phyloP scores from a whole-genome alignment of 2,329 filamentous ascomycete species.

The Chrysoporthe puriensis region DNA sequence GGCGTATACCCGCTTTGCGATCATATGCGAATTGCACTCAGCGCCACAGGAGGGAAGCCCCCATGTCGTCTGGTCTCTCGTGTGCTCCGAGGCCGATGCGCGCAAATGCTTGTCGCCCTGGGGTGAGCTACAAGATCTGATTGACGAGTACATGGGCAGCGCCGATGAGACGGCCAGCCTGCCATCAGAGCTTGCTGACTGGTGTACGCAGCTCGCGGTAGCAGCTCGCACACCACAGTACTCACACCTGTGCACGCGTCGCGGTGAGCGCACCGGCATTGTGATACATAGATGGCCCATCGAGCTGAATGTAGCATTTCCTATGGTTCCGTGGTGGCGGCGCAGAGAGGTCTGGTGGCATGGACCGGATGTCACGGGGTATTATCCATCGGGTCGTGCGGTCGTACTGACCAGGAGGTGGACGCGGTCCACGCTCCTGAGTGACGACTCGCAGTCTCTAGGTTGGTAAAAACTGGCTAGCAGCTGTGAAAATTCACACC shows the following conservation, averaged over 20 bases:
- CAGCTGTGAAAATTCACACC: not conserved
- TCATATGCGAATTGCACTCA: constrained; percentile 10
- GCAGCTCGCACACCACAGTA: not conserved
- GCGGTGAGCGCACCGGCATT: not conserved
- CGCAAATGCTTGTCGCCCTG: not conserved
- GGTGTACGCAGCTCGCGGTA: constrained; percentile 5
- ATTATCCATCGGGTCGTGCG: not conserved
- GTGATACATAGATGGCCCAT: not conserved
- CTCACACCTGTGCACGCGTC: constrained; percentile 2
- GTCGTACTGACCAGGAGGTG: not conserved
- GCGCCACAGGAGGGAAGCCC: constrained; percentile 4
- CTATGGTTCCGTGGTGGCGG: not conserved
- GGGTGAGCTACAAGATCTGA: not conserved
- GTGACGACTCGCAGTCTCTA: not conserved
- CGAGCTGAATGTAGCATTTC: constrained; percentile 5
- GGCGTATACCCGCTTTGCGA: not conserved
- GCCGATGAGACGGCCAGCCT: not conserved
- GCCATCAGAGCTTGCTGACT: not conserved
- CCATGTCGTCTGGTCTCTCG: constrained; percentile 6
- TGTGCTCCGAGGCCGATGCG: constrained; percentile 1
- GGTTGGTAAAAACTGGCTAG: not conserved
- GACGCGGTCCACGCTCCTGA: constrained; percentile 4
- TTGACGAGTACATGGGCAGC: not conserved
- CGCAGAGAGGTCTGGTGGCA: constrained; percentile 4
- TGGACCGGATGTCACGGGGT: not conserved